A percentile compares a stretch with the other conserved stretches of the same genome.
These are phyloP conservation scores for Dipodascopsis uninucleata DNA, from an alignment of 805 yeast species.

Conservation along the genomic window DNA sequence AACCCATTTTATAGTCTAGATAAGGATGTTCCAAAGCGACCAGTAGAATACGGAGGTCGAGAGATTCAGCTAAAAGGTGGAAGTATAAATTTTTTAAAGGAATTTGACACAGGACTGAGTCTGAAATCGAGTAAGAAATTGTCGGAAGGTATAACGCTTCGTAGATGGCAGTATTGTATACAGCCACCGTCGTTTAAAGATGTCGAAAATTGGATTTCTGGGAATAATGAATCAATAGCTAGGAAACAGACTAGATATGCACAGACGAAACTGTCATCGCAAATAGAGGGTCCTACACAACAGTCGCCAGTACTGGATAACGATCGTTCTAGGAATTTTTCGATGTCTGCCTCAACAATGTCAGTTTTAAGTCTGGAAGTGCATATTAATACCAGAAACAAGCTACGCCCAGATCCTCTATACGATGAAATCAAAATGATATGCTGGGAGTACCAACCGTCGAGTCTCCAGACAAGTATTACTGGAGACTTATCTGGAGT, in stretches of 20 bases:
- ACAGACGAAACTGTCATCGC: conserved; percentile 31
- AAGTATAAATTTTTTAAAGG: conserved; percentile 37
- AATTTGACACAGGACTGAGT: conserved; percentile 19
- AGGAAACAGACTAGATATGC: too few relatives aligned
- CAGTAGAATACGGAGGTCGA: conserved; percentile 66
- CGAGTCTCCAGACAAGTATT: conserved; percentile 2
- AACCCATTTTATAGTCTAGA: conserved; percentile 61
- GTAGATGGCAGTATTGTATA: conserved; percentile 39
- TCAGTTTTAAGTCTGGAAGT: conserved; percentile 65
- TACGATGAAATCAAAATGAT: conserved; percentile 56
- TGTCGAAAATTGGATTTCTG: conserved; percentile 41
- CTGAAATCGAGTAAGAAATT: not conserved
- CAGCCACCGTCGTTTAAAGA: conserved; percentile 48
- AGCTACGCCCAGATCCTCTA: conserved; percentile 60
- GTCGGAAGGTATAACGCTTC: conserved; percentile 4
- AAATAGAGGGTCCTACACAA: conserved; percentile 26
- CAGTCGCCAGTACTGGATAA: not conserved
- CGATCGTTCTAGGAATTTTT: conserved; percentile 34
- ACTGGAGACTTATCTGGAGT: conserved; percentile 23
- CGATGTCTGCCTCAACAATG: conserved; percentile 36
- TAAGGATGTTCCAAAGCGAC: conserved; percentile 49
- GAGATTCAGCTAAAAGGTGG: conserved; percentile 49
- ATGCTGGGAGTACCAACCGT: conserved; percentile 51
- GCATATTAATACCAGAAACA: conserved; percentile 53
- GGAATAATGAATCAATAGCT: too few relatives aligned